A percentile compares a stretch with the other conserved stretches of the same genome.
phyloP scores from a whole-genome alignment of 2,329 filamentous ascomycete species.

The Cercospora berteroae region DNA sequence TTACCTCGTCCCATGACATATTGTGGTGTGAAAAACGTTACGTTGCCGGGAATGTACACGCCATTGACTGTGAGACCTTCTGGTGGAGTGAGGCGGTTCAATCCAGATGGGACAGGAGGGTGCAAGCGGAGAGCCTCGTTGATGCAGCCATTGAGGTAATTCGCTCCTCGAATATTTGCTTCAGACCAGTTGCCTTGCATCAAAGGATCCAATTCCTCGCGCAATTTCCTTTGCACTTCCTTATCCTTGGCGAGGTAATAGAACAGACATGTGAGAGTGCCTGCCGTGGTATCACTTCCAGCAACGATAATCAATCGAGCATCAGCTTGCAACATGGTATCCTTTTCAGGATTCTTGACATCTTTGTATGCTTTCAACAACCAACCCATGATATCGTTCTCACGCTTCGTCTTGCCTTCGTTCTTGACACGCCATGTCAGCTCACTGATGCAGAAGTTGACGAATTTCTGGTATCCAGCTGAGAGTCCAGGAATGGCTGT shows the following conservation, averaged over 20 bases:
- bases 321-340: slow-evolving; percentile 34
- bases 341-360: slow-evolving; percentile 31
- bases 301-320: slow-evolving; percentile 41
- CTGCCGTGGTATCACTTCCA: slow-evolving; percentile 47
- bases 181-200: slow-evolving; percentile 31
- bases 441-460: slow-evolving; percentile 40
- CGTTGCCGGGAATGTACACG: slow-evolving; percentile 37
- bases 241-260: slow-evolving; percentile 41
- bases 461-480: slow-evolving; percentile 39
- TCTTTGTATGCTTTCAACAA: slow-evolving; percentile 35
- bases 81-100: slow-evolving; percentile 41
- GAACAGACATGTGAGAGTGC: slow-evolving; percentile 44
- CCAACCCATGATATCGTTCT: slow-evolving; percentile 36
- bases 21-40: slow-evolving; percentile 30
- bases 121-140: slow-evolving; percentile 47
- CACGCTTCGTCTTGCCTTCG: slow-evolving; percentile 24
- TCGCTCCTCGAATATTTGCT: slow-evolving; percentile 28
- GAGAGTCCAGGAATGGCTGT: slow-evolving; percentile 38
- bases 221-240: slow-evolving; percentile 34
- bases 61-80: slow-evolving; percentile 43
- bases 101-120: slow-evolving; percentile 41
- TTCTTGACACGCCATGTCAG: slow-evolving; percentile 38
- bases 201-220: slow-evolving; percentile 37
- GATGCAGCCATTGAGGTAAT: slow-evolving; percentile 40
- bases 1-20: slow-evolving; percentile 32